A percentile compares a stretch with the other conserved stretches of the same genome.
phyloP scores from a whole-genome alignment of 768 basidiomycete species.

The Macrolepiota fuliginosa region DNA sequence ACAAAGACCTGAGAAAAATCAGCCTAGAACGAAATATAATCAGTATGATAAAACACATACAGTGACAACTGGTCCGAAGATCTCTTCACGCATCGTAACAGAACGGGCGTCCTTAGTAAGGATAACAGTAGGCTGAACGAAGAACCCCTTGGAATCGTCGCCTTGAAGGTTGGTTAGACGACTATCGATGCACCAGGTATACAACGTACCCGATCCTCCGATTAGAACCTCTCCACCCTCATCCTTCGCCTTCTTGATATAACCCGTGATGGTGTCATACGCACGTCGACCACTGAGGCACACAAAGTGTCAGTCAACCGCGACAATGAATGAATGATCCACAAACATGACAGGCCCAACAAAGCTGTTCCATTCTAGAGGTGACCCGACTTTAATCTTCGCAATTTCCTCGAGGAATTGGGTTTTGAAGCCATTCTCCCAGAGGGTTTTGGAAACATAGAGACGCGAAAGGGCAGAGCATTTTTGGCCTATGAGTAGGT shows the following conservation, averaged over 20 bases:
- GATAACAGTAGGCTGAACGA: slow-evolving; percentile 92
- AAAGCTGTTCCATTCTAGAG: slow-evolving; percentile 78
- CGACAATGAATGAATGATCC: slow-evolving; percentile 5
- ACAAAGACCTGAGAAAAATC: slow-evolving; percentile 67
- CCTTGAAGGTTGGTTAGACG: slow-evolving; percentile 33
- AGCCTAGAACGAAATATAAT: not conserved
- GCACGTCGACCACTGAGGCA: slow-evolving; percentile 70
- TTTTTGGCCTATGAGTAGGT: slow-evolving; percentile 71
- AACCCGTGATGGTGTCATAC: slow-evolving; percentile 81
- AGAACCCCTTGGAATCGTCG: slow-evolving; percentile 92
- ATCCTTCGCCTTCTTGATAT: slow-evolving; percentile 84
- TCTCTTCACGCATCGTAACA: slow-evolving; percentile 90
- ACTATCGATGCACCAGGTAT: not conserved
- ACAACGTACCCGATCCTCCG: slow-evolving; percentile 67
- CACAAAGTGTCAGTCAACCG: slow-evolving; percentile 5
- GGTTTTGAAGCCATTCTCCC: slow-evolving; percentile 86
- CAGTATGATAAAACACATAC: slow-evolving; percentile 35
- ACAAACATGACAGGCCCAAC: slow-evolving; percentile 94
- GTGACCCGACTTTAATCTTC: slow-evolving; percentile 83
- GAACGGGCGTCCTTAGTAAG: slow-evolving; percentile 87
- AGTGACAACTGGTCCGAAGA: slow-evolving; percentile 95
- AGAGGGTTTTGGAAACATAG: slow-evolving; percentile 86
- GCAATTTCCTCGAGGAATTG: slow-evolving; percentile 69
- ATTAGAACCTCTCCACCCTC: slow-evolving; percentile 87
- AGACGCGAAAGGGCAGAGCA: slow-evolving; percentile 92